These are phyloP conservation scores for Ceriops zippeliana DNA, from an alignment of 345 rosid species.

Conservation along the genomic window DNA sequence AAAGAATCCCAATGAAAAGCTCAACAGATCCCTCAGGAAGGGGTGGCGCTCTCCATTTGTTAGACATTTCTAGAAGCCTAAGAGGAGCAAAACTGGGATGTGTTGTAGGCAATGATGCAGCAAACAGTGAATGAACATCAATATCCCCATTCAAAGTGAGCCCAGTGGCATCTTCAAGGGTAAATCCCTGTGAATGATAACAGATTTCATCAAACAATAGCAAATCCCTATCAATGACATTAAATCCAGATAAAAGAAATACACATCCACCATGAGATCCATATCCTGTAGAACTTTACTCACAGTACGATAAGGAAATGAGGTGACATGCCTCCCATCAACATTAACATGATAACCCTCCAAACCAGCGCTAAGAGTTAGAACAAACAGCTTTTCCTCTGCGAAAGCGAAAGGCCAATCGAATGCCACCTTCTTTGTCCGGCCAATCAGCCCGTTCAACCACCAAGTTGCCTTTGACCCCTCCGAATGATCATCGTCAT, in stretches of 20 bases:
- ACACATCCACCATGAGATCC: slow-evolving; percentile 13
- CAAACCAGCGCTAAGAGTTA: slow-evolving; percentile 85
- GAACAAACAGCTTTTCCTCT: slow-evolving; percentile 72
- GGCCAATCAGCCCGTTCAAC: slow-evolving; percentile 69
- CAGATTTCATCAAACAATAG: slow-evolving; percentile 16
- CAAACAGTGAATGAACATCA: slow-evolving; percentile 74
- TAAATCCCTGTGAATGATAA: slow-evolving; percentile 59
- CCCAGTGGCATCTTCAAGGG: slow-evolving; percentile 97
- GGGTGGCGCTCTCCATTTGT: slow-evolving; percentile 76
- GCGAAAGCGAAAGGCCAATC: slow-evolving; percentile 94
- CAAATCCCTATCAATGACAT: slow-evolving; percentile 56
- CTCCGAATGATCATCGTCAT: slow-evolving; percentile 60
- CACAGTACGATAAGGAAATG: slow-evolving; percentile 91
- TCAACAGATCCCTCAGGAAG: slow-evolving; percentile 56
- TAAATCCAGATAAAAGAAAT: slow-evolving; percentile 19
- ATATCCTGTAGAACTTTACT: slow-evolving; percentile 29
- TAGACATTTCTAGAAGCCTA: slow-evolving; percentile 72
- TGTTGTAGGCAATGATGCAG: slow-evolving; percentile 74
- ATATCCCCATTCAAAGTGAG: slow-evolving; percentile 71
- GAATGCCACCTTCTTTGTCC: slow-evolving; percentile 58
- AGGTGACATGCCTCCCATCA: slow-evolving; percentile 85
- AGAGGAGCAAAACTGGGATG: slow-evolving; percentile 89
- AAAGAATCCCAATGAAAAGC: slow-evolving; percentile 82
- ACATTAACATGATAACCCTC: slow-evolving; percentile 89
- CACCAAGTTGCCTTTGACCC: slow-evolving; percentile 84